Base-by-base conservation (phyloP, 2,329 filamentous ascomycete genomes). In the Exophiala spinifera region DNA sequence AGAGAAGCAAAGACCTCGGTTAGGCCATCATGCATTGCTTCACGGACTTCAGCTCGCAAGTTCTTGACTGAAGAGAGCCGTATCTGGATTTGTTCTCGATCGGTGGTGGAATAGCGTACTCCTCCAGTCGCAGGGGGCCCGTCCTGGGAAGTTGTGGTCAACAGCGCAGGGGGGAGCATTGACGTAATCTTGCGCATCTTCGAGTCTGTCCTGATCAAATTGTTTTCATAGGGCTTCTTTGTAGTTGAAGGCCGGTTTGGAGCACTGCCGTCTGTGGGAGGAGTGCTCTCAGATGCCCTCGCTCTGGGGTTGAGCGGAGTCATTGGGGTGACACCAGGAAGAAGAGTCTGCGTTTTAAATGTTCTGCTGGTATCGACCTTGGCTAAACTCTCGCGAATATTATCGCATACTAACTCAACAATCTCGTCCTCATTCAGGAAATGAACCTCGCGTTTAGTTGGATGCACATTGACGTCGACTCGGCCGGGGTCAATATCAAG, bases 401-500 rank as follows among this genome's bases (percentile, higher is more conserved):
- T 82, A 57, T 86, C 83, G 72, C 91, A 96, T 3, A 99, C 85
- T 13, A 83, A 81, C 60, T 94, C 88, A 44, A 94, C 87, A 43
- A 99, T 95, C 64, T 99, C 94, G 60, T 99, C 94, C 69, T 99
- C 94, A 58, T 97, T 96, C 19, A 99, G 78, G 64, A 99, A 97
- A 66, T 97, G 94, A 17, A 99, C 94, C 68, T 99, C 92, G 47
- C 90, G 81, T 70, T 99, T 99, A 0, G 94, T 99, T 0, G 94
- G 94, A 70, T 99, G 94, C 0, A 99, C 88, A 64, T 99, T 99
- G 67, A 99, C 95, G 69, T 99, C 94, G 3, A 99, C 90, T 49
- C 92, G 81, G 21, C 87, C 84, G 1, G 94, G 92, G 63, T 97
- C 91, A 53, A 99, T 95, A 56, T 96, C 88, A 2, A 99, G 79